These are phyloP conservation scores for Aspergillus coremiiformis DNA, from an alignment of 495 filamentous ascomycete species.

Conservation along the genomic window DNA sequence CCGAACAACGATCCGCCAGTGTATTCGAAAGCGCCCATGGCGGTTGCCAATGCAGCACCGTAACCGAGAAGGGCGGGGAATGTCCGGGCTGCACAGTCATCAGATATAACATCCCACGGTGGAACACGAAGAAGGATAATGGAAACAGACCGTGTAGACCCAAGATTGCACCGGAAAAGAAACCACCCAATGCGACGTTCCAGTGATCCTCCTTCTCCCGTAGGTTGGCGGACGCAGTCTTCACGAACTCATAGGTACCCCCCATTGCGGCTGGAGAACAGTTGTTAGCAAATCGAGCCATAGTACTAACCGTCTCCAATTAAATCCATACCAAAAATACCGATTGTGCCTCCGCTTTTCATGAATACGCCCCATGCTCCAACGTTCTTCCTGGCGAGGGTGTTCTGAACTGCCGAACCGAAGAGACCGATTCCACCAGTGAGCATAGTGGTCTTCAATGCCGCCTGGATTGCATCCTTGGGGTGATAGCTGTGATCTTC, in stretches of 20 bases:
- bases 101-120: constrained; percentile 2
- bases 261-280: constrained; percentile 63
- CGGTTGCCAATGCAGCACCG: constrained; percentile 56
- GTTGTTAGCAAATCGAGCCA: constrained; percentile 15
- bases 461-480: constrained; percentile 65
- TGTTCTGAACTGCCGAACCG: constrained; percentile 74
- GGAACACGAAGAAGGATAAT: neutral
- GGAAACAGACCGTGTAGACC: constrained; percentile 54
- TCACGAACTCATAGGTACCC: constrained; percentile 70
- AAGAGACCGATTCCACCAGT: constrained; percentile 62
- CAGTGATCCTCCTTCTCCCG: constrained; percentile 65
- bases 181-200: constrained; percentile 66
- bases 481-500: constrained; percentile 60
- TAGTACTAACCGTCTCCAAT: neutral
- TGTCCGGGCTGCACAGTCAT: constrained; percentile 51
- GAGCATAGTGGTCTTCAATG: constrained; percentile 56
- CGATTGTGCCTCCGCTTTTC: constrained; percentile 58
- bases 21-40: constrained; percentile 66
- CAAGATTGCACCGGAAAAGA: constrained; percentile 60
- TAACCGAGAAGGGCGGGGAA: constrained; percentile 75
- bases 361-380: constrained; percentile 71
- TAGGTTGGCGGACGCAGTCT: constrained; percentile 66
- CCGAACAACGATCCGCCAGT: constrained; percentile 62
- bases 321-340: constrained; percentile 50
- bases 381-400: constrained; percentile 70